Conservation (phyloP, 176 grass and related monocot species). For the Phoenix dactylifera region DNA sequence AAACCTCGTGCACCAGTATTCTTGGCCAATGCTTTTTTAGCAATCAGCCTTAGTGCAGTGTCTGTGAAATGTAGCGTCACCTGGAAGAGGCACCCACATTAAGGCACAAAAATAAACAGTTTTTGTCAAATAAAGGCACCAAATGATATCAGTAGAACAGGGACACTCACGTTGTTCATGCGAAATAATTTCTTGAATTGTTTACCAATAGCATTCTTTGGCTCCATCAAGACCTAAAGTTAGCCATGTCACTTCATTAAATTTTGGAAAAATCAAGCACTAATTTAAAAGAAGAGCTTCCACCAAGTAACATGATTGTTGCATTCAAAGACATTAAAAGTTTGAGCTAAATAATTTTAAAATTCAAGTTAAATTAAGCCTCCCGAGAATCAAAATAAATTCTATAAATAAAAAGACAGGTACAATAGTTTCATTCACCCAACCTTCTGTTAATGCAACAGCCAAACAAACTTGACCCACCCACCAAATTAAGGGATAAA, state of each 20-base stretch:
- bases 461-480: too few species aligned
- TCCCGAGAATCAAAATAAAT: too few species aligned
- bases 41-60: conserved; percentile 70
- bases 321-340: too few species aligned
- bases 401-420: too few species aligned
- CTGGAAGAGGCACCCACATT: conserved; percentile 30
- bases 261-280: too few species aligned
- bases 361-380: too few species aligned
- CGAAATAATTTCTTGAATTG: conserved; percentile 95
- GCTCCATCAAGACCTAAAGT: conserved; percentile 69
- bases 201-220: conserved; percentile 86
- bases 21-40: conserved; percentile 84
- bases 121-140: background rate
- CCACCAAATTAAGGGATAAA: too few species aligned
- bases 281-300: too few species aligned
- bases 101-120: background rate
- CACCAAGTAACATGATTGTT: too few species aligned
- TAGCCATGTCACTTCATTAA: background rate
- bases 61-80: conserved; percentile 92
- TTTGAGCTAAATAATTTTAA: too few species aligned
- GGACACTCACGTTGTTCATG: conserved; percentile 86
- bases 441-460: too few species aligned
- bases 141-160: background rate
- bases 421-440: too few species aligned
- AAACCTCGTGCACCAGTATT: conserved; percentile 87